phyloP scores from a whole-genome alignment of 441 rosid genomes.

The Euphorbia celastroides region DNA sequence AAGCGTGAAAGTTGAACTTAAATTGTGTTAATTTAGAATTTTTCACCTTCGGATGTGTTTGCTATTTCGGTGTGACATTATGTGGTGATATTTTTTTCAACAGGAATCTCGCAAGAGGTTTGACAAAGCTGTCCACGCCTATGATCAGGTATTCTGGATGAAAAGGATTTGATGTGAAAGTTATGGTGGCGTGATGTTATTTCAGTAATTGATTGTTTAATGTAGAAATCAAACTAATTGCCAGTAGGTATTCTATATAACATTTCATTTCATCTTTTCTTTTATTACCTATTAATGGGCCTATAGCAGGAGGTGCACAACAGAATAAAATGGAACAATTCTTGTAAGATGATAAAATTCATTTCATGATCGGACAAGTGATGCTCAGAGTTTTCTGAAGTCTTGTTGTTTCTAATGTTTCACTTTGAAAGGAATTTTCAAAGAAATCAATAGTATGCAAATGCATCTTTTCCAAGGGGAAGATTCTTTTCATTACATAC shows the following conservation, averaged over 20 bases:
- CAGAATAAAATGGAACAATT: not conserved
- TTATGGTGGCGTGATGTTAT: not conserved
- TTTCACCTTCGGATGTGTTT: not conserved
- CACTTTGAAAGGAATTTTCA: not conserved
- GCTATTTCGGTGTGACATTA: not conserved
- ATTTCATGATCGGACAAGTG: not conserved
- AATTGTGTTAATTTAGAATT: not conserved
- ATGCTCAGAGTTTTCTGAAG: not conserved
- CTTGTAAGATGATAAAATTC: not conserved
- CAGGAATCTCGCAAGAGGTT: constrained; percentile 79
- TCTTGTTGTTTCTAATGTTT: not conserved
- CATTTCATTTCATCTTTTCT: not conserved
- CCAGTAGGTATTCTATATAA: not conserved
- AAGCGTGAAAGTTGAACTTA: not conserved
- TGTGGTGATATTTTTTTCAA: constrained; percentile 15
- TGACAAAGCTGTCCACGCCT: constrained; percentile 58
- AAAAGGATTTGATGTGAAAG: constrained; percentile 3
- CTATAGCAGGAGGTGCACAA: not conserved
- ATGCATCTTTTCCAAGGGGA: not conserved
- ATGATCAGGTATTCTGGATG: constrained; percentile 69
- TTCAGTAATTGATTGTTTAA: not conserved
- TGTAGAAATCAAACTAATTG: not conserved
- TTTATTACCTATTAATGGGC: not conserved
- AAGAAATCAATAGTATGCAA: not conserved
- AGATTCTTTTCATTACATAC: not conserved